Base-by-base conservation (phyloP, 176 grass and related monocot genomes). In the Puccinellia tenuiflora region DNA sequence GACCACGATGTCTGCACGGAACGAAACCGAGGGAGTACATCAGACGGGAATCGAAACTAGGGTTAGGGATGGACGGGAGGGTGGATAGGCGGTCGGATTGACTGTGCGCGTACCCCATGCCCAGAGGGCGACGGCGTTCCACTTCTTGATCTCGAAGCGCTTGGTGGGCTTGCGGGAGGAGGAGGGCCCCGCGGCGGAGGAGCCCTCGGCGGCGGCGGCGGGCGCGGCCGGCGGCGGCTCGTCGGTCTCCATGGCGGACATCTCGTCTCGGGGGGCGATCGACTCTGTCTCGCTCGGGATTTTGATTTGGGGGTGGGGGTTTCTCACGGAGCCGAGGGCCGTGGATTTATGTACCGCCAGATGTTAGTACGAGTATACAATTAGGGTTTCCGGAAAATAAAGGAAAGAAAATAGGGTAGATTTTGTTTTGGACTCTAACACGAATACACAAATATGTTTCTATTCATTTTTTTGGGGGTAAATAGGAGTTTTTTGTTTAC, bases 61-160 rank as follows among this genome's bases (percentile, higher is more conserved):
- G 57, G 64, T n/a, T 73, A 42, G 40, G 25, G 66, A 7, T 13
- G 35, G 56, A 21, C 38, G 80, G 79, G 18, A n/a, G n/a, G n/a
- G n/a, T n/a, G n/a, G n/a, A n/a, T n/a, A n/a, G n/a, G n/a, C n/a
- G n/a, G n/a, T n/a, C 38, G 21, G 74, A 43, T 14, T 9, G 40
- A 43, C 6, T 12, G 40, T 7, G 51, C 14, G 57, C 73, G 25
- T 79, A 96, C 97, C 97, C 97, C 97, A 99, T 14, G 97, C 97
- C 97, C 97, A 99, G 43, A 99, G 97, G 64, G 97, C 85, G 81
- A 99, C 97, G 51, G 97, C 97, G 91, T 99, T 99, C 97, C 97
- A 99, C 86, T 99, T 99, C 85, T 99, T 99, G 85, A 99, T 99
- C 93, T 99, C 97, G 85, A 99, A 99, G 75, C 93, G 91, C 89